Conservation (phyloP, 495 filamentous ascomycete species). For the Trichocladium uniseriatum region DNA sequence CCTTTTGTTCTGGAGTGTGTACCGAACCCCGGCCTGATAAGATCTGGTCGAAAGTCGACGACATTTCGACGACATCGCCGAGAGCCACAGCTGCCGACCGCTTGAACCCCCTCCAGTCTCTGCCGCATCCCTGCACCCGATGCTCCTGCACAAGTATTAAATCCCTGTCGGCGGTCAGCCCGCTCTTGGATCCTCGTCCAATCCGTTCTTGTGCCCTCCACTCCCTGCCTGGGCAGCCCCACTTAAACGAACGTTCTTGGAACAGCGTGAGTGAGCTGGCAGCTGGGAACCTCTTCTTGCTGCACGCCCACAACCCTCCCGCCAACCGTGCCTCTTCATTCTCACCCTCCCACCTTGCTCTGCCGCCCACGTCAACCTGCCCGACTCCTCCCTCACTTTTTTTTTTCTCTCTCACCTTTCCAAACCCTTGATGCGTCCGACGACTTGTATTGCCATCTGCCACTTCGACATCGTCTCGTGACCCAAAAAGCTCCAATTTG, state of each 20-base stretch:
- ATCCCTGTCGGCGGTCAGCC: constrained; percentile 24
- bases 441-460: too few relatives aligned
- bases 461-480: neutral
- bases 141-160: constrained; percentile 4
- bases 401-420: too few relatives aligned
- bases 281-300: constrained; percentile 15
- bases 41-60: neutral
- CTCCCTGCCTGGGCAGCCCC: constrained; percentile 19
- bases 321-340: constrained; percentile 12
- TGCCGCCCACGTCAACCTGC: neutral
- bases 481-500: neutral
- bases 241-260: constrained; percentile 21
- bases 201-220: constrained; percentile 16
- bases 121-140: constrained; percentile 18
- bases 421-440: neutral
- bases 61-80: constrained; percentile 19
- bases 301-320: constrained; percentile 10
- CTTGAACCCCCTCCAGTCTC: constrained; percentile 6
- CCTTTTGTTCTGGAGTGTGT: too few relatives aligned
- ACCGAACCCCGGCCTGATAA: too few relatives aligned
- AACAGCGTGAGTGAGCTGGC: constrained; percentile 29
- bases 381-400: constrained; percentile 1
- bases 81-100: constrained; percentile 3
- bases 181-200: constrained; percentile 17
- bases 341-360: constrained; percentile 4